These are phyloP conservation scores for Candida sanyiensis DNA, from an alignment of 805 yeast species.

Conservation along the genomic window DNA sequence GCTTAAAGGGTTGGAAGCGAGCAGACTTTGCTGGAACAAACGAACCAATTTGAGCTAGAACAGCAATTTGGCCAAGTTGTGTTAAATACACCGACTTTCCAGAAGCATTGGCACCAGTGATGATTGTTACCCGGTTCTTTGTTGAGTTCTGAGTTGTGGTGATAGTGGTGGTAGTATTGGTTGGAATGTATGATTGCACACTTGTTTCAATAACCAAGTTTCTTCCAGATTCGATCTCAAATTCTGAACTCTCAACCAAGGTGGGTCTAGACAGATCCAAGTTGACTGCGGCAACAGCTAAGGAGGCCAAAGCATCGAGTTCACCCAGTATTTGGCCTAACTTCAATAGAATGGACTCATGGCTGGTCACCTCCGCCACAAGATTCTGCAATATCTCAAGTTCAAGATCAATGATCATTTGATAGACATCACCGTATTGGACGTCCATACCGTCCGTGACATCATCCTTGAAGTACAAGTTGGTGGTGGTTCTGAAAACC, in stretches of 20 bases:
- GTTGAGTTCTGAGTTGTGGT: not conserved
- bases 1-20: constrained; percentile 41
- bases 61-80: constrained; percentile 44
- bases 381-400: constrained; percentile 34
- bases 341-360: constrained; percentile 11
- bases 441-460: constrained; percentile 30
- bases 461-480: constrained; percentile 32
- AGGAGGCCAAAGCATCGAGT: constrained; percentile 33
- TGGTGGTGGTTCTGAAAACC: constrained; percentile 33
- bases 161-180: constrained; percentile 27
- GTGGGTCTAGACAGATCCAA: constrained; percentile 31
- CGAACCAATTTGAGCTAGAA: constrained; percentile 48
- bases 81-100: constrained; percentile 49
- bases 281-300: constrained; percentile 29
- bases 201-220: constrained; percentile 42
- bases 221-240: constrained; percentile 36
- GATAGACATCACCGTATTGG: constrained; percentile 38
- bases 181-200: constrained; percentile 37
- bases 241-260: constrained; percentile 22
- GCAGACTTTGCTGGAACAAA: constrained; percentile 47
- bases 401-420: constrained; percentile 35
- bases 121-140: constrained; percentile 22
- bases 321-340: constrained; percentile 28
- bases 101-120: constrained; percentile 47
- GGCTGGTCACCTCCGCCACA: constrained; percentile 22